Base-by-base conservation (phyloP, 768 basidiomycete genomes). In the Sarcodon aspratus region DNA sequence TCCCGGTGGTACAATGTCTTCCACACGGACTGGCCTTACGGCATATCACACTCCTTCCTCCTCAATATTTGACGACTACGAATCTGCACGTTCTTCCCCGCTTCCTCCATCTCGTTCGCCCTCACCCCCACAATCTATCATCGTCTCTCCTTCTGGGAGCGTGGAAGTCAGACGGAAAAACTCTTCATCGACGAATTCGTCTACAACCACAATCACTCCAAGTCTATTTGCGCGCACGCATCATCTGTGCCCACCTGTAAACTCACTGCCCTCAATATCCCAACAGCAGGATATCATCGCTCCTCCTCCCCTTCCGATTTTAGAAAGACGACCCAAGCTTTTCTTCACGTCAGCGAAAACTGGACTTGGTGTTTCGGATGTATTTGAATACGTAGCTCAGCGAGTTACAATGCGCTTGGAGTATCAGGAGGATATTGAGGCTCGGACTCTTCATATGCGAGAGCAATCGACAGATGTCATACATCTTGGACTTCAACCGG, bases 271-370 rank as follows among this genome's bases (percentile, higher is more conserved):
- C 0, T 43, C 56, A 27, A 42, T 42, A 42, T 13, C 40, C 40
- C 3, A 33, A 34, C 44, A 53, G 8, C 45, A 36, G 9, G 35
- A 46, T n/a, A 44, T 50, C 21, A 51, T 51, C 11, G 48, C 36
- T 32, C 56, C 9, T 18, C 49, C 47, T 1, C 40, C 37, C 6
- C 53, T 53, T 5, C 53, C 60, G 33, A 57, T 60, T n/a, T 74
- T 69, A 0, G 79, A 77, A 32, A 68, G 62, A 1, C 75, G 81
- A 3, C 80, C 85, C 0, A 76, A 70, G 60, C 64, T 88, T 9
- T 85, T 88, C 62, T 82, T 84, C 58, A 77, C 84, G 6, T 85
- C 81, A 1, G 86, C 88, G 3, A 86, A 86, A 63, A 86, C 83
- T 4, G 88, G 88, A 0, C 72, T 76, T 34, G 80, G 83, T 7